These are phyloP conservation scores for Thalassiosira ordinaria DNA, from an alignment of 352 stramenopile genomes.

Conservation along the genomic window DNA sequence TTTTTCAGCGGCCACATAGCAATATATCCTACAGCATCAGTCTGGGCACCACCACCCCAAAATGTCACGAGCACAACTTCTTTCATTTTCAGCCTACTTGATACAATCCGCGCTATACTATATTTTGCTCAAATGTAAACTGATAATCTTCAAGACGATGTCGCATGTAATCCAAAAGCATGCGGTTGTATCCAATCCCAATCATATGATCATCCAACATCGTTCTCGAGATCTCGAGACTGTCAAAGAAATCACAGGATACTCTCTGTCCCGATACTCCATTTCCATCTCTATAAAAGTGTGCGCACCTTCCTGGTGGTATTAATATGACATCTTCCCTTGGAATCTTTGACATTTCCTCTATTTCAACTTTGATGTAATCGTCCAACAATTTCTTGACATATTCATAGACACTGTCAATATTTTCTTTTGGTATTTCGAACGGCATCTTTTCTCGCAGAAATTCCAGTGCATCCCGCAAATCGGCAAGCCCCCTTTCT, in stretches of 20 bases:
- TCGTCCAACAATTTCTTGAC: slow-evolving; percentile 28
- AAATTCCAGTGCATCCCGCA: slow-evolving; percentile 9
- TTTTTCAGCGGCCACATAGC: no score
- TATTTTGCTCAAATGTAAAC: slow-evolving; percentile 29
- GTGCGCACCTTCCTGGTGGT: slow-evolving; percentile 32
- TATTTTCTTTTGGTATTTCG: slow-evolving; percentile 9
- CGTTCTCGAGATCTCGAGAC: slow-evolving; percentile 41
- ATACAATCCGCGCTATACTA: no score
- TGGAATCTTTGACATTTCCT: slow-evolving; percentile 10
- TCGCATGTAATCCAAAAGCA: slow-evolving; percentile 23
- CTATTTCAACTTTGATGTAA: slow-evolving; percentile 24
- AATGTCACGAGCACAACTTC: no score
- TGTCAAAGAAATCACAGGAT: slow-evolving; percentile 39
- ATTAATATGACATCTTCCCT: slow-evolving; percentile 26
- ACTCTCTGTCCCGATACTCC: slow-evolving; percentile 19
- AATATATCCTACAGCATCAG: no score
- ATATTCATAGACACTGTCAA: slow-evolving; percentile 16
- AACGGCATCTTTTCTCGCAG: slow-evolving; percentile 17
- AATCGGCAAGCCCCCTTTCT: slow-evolving; percentile 27
- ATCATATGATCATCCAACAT: slow-evolving; percentile 52
- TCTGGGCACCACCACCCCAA: no score
- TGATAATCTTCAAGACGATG: slow-evolving; percentile 21
- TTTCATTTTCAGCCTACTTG: no score
- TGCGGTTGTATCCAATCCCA: slow-evolving; percentile 27
- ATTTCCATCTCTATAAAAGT: slow-evolving; percentile 42